phyloP scores from a whole-genome alignment of 306 rosid genomes.

The Amphicarpaea edgeworthii region DNA sequence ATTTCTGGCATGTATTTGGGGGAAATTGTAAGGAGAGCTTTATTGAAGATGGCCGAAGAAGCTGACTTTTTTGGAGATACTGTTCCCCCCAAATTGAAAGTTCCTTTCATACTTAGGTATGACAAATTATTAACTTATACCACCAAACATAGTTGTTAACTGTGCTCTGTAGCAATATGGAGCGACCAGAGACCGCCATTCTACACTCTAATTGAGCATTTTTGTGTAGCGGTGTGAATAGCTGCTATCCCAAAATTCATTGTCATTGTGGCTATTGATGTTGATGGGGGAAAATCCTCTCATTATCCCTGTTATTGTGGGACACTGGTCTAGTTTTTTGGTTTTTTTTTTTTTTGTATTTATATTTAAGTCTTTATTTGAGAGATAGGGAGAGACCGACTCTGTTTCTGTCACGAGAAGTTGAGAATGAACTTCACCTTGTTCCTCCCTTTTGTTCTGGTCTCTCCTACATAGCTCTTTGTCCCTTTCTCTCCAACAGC shows the following conservation, averaged over 20 bases:
- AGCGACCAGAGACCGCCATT: not conserved
- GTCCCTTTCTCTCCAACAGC: not conserved
- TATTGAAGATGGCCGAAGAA: conserved; percentile 83
- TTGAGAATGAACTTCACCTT: not conserved
- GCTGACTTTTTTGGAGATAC: conserved; percentile 84
- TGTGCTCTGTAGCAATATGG: not conserved
- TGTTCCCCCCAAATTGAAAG: conserved; percentile 76
- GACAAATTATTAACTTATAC: conserved; percentile 4
- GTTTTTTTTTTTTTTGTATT: not conserved
- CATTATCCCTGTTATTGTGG: not conserved
- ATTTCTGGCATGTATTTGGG: conserved; percentile 96
- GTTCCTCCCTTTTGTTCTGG: not conserved
- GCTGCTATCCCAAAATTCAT: not conserved
- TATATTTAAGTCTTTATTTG: not conserved
- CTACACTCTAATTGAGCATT: not conserved
- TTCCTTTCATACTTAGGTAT: conserved; percentile 79
- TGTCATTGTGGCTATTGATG: not conserved
- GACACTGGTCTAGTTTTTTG: not conserved
- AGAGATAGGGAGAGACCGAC: not conserved
- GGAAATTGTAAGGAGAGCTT: conserved; percentile 76
- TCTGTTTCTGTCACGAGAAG: not conserved
- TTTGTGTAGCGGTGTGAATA: not conserved
- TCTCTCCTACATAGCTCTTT: not conserved
- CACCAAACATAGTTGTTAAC: not conserved
- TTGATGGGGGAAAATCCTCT: not conserved